A percentile compares a stretch with the other conserved stretches of the same genome.
Evolutionary conservation across 2,329 filamentous ascomycete species (phyloP).

Genomic region (Calonectria montana): DNA sequence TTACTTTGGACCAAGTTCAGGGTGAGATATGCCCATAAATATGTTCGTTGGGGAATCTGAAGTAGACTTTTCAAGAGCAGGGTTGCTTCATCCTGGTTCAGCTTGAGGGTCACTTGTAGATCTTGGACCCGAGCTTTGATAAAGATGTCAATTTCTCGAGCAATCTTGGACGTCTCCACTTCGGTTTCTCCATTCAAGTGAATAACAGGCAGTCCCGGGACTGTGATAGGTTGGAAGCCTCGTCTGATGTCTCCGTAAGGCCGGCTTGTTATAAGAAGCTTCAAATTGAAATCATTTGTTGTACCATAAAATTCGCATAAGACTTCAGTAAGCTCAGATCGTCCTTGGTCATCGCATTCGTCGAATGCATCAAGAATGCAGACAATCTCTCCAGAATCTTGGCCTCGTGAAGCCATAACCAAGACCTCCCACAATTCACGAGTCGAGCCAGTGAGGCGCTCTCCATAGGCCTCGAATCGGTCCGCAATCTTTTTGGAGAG

Average conservation of each 20-base stretch:
- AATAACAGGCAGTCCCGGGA: constrained; percentile 23
- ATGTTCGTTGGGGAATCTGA: constrained; percentile 34
- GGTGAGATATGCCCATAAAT: constrained; percentile 42
- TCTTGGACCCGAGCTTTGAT: constrained; percentile 26
- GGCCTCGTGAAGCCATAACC: constrained; percentile 20
- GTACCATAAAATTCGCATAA: constrained; percentile 41
- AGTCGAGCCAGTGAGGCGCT: constrained; percentile 36
- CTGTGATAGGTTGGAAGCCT: constrained; percentile 27
- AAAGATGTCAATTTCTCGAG: constrained; percentile 34
- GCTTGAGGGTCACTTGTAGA: neutral
- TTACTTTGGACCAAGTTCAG: constrained; percentile 28
- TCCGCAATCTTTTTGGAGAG: constrained; percentile 36
- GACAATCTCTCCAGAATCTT: constrained; percentile 39
- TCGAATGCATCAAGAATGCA: constrained; percentile 56
- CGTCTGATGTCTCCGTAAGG: constrained; percentile 41
- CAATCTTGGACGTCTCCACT: constrained; percentile 31
- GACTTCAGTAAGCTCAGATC: constrained; percentile 34
- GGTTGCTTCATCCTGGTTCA: constrained; percentile 19
- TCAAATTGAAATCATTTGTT: constrained; percentile 37
- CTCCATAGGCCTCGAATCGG: constrained; percentile 31
- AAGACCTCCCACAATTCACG: constrained; percentile 47
- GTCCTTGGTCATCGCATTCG: constrained; percentile 47
- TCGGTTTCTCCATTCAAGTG: constrained; percentile 34
- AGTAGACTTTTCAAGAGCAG: constrained; percentile 25
- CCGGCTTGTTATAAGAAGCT: constrained; percentile 51